A percentile compares a stretch with the other conserved stretches of the same genome.
phyloP scores from a whole-genome alignment of 176 grass and related monocot species.

The Triticum timopheevii region DNA sequence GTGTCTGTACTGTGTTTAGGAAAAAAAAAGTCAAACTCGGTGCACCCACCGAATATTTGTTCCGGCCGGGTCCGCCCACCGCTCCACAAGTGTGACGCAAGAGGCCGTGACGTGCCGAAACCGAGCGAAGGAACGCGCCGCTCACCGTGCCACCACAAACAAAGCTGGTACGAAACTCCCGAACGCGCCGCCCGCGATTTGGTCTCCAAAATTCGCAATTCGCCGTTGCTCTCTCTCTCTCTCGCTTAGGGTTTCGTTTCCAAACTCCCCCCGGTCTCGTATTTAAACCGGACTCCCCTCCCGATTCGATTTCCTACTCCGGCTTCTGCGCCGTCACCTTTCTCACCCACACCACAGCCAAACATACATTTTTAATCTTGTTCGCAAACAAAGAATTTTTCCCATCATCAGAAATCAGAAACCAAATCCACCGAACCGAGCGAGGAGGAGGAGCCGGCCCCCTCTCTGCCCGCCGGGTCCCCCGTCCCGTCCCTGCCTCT shows the following conservation, averaged over 20 bases:
- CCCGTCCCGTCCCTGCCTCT: background rate
- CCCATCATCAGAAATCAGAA: background rate
- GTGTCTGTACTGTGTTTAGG: no score
- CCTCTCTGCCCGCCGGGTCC: background rate
- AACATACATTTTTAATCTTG: background rate
- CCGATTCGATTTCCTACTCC: background rate
- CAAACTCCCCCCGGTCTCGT: background rate
- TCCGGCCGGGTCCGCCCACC: no score
- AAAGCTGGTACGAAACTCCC: background rate
- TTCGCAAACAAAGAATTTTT: background rate
- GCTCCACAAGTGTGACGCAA: no score
- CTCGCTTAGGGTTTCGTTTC: background rate
- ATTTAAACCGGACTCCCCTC: background rate
- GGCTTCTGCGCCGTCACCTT: no score
- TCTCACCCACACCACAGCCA: background rate
- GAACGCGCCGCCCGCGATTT: background rate
- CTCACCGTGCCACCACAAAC: no score
- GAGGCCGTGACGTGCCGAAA: no score
- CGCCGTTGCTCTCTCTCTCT: background rate
- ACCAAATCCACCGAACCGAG: background rate
- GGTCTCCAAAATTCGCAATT: background rate
- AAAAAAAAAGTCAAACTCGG: no score
- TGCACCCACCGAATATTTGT: no score
- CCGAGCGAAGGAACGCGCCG: no score
- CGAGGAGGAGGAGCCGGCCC: background rate